Base-by-base conservation (phyloP, 306 rosid species). In the Casuarina glauca region DNA sequence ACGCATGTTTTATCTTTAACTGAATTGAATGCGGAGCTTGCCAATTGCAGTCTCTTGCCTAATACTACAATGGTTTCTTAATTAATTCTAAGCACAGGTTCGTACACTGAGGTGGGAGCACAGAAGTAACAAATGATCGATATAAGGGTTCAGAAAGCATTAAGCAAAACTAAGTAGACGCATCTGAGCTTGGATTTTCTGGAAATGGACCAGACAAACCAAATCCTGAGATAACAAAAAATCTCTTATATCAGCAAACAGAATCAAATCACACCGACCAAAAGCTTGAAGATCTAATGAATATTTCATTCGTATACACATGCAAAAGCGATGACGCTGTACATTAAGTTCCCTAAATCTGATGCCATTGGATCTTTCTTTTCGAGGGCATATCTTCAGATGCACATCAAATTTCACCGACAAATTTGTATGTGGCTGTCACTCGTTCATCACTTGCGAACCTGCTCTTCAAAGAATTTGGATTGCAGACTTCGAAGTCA, bases 331-430 rank as follows among this genome's bases (percentile, higher is more conserved):
- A 53, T 43, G 55, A 17, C 55, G 66, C 74, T 67, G 26, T 74
- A 54, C 79, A 67, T 7, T 11, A 46, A 61, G 51, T 61, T 49
- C 1, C 64, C 19, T 62, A 36, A 38, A 72, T 50, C 68, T 12
- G 43, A 11, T 35, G 36, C 43, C 11, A 38, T 12, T 61, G 68
- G 35, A 61, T 54, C 26, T 10, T 61, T 32, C 12, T 35, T 78
- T 55, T 57, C 38, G 19, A 50, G 51, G 39, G 36, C 71, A n/a
- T 45, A 52, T 73, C 79, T 74, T 49, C 50, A 66, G 69, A 35
- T 13, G 12, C 45, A 74, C 3, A 53, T 67, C 4, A 44, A 66
- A 66, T 69, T 15, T 67, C 74, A 43, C 11, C 16, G 15, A 6
- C 26, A 73, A 74, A 52, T 72, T 43, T 36, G 48, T 3, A 42